phyloP scores from a whole-genome alignment of 164 flowering plant species.

The Kalanchoe fedtschenkoi region DNA sequence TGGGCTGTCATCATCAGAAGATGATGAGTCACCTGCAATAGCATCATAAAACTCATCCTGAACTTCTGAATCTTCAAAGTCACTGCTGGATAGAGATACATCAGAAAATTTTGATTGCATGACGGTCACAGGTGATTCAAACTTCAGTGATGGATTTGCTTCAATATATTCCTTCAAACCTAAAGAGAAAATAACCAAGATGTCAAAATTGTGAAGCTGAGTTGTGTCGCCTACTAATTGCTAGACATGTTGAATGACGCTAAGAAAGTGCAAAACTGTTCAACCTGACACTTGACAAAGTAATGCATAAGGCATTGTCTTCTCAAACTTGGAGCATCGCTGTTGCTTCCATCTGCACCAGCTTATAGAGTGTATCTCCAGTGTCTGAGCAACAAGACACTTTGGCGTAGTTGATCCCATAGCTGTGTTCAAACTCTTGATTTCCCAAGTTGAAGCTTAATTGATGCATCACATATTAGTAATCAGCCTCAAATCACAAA shows the following conservation, averaged over 20 bases:
- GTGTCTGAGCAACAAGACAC: constrained; percentile 69
- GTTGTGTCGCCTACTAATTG: neutral
- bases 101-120: constrained; percentile 35
- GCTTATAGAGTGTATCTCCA: constrained; percentile 57
- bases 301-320: constrained; percentile 60
- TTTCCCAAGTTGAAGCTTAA: constrained; percentile 95
- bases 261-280: neutral
- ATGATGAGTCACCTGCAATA: constrained; percentile 46
- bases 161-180: constrained; percentile 77
- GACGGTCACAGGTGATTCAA: constrained; percentile 32
- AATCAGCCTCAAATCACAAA: neutral
- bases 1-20: constrained; percentile 66
- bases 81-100: constrained; percentile 29
- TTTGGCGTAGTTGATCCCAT: constrained; percentile 32
- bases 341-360: constrained; percentile 70
- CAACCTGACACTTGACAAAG: constrained; percentile 88
- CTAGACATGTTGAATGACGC: neutral
- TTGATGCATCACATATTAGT: neutral
- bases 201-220: neutral
- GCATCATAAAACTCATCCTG: constrained; percentile 87
- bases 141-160: constrained; percentile 58
- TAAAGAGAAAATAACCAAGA: constrained; percentile 16
- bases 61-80: constrained; percentile 38
- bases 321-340: constrained; percentile 56
- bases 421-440: constrained; percentile 40